Conservation (phyloP, 2,329 filamentous ascomycete species). For the Verticillium alfalfae region DNA sequence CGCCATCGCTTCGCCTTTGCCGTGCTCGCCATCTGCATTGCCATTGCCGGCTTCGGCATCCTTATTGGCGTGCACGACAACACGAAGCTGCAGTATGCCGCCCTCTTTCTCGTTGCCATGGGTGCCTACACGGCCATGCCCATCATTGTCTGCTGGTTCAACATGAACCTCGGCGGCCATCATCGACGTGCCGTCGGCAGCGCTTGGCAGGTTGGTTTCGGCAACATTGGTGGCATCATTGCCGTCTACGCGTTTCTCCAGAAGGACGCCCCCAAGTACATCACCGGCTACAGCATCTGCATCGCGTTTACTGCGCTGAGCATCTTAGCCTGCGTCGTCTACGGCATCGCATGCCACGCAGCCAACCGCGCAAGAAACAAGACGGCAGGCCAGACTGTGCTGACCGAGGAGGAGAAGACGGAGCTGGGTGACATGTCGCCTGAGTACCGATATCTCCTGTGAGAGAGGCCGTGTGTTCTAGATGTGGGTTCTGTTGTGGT, state of each 20-base stretch:
- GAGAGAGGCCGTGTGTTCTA: constrained; percentile 5
- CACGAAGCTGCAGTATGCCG: constrained; percentile 64
- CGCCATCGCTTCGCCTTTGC: constrained; percentile 72
- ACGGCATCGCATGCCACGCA: constrained; percentile 50
- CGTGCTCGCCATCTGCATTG: constrained; percentile 60
- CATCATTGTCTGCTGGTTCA: constrained; percentile 77
- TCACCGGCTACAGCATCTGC: constrained; percentile 70
- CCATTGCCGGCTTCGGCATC: constrained; percentile 70
- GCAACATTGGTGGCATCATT: constrained; percentile 75
- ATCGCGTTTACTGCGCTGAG: constrained; percentile 68
- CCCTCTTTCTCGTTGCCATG: constrained; percentile 75
- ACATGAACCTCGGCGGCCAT: constrained; percentile 73
- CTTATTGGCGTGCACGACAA: constrained; percentile 68
- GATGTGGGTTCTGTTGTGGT: neutral
- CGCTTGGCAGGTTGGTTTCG: constrained; percentile 74
- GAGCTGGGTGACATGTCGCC: constrained; percentile 55
- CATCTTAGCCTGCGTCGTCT: constrained; percentile 53
- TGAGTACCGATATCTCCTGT: constrained; percentile 55
- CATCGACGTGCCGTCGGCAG: constrained; percentile 64
- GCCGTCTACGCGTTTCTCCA: constrained; percentile 64
- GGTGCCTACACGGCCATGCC: constrained; percentile 87
- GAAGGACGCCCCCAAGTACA: constrained; percentile 64
- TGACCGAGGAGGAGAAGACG: constrained; percentile 58
- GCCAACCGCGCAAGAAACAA: constrained; percentile 58
- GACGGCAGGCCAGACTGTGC: constrained; percentile 29